These are phyloP conservation scores for Miamiensis avidus DNA, from an alignment of 169 alveolate genomes.

Conservation along the genomic window DNA sequence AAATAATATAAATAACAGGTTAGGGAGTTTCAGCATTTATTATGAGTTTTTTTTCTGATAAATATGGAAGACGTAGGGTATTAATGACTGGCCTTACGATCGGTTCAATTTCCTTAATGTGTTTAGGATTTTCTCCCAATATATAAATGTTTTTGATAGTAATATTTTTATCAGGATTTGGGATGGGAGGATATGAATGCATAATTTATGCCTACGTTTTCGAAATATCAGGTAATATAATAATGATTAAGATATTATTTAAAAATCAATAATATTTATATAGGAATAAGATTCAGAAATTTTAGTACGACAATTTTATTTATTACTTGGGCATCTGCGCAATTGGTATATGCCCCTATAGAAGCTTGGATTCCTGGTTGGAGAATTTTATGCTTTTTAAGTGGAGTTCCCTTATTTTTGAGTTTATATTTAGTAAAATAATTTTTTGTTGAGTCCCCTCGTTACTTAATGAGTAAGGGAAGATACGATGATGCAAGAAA, in stretches of 20 bases:
- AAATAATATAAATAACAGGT: too few species aligned
- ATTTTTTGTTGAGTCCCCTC: conserved; percentile 39
- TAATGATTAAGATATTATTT: too few species aligned
- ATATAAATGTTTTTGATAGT: conserved; percentile 12
- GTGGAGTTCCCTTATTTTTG: conserved; percentile 36
- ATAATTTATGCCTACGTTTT: conserved; percentile 27
- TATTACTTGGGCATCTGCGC: conserved; percentile 34
- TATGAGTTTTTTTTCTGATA: conserved; percentile 29
- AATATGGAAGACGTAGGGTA: conserved; percentile 39
- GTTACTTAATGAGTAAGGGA: conserved; percentile 26
- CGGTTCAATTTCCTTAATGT: conserved; percentile 23
- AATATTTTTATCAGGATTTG: conserved; percentile 42
- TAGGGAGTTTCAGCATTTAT: conserved; percentile 31
- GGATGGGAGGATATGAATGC: conserved; percentile 40
- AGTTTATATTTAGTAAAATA: conserved; percentile 10
- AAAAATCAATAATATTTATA: too few species aligned
- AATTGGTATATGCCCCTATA: conserved; percentile 27
- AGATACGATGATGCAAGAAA: conserved; percentile 33
- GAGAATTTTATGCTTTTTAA: conserved; percentile 26
- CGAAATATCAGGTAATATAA: conserved; percentile 34
- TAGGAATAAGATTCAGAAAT: conserved; percentile 37
- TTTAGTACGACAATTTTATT: conserved; percentile 20
- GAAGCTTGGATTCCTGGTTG: conserved; percentile 17
- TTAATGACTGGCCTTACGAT: conserved; percentile 14
- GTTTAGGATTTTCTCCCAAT: conserved; percentile 9